Evolutionary conservation across 495 filamentous ascomycete species (phyloP).

Genomic region (Aspergillus taichungensis): DNA sequence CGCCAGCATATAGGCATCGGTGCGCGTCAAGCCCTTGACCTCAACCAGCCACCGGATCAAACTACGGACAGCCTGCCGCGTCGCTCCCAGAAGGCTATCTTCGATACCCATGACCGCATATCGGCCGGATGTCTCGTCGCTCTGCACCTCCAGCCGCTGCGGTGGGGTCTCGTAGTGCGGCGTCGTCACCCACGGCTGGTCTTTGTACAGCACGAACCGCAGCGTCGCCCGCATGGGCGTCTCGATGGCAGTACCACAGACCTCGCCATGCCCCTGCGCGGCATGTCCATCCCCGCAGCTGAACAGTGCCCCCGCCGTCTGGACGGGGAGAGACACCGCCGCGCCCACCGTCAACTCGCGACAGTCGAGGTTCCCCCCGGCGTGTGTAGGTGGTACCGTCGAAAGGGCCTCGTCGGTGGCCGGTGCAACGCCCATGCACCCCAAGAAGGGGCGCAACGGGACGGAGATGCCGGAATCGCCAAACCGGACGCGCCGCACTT

Average conservation of each 20-base stretch:
- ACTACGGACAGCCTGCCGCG: constrained; percentile 33
- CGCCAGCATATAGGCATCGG: constrained; percentile 42
- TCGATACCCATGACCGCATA: constrained; percentile 40
- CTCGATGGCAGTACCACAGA: constrained; percentile 47
- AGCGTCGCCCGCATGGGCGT: constrained; percentile 40
- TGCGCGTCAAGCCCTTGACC: constrained; percentile 33
- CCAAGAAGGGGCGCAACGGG: constrained; percentile 41
- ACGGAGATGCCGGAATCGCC: constrained; percentile 25
- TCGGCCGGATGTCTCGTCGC: constrained; percentile 24
- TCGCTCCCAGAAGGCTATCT: constrained; percentile 34
- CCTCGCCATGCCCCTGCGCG: constrained; percentile 45
- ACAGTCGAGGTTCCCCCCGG: constrained; percentile 45
- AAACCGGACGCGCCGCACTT: constrained; percentile 33
- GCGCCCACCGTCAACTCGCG: constrained; percentile 37
- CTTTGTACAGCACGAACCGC: constrained; percentile 37
- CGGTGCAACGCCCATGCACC: constrained; percentile 43
- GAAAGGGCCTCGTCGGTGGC: constrained; percentile 32
- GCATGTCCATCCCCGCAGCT: constrained; percentile 48
- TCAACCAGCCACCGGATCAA: constrained; percentile 38
- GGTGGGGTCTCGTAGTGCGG: constrained; percentile 37
- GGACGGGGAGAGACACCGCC: constrained; percentile 38
- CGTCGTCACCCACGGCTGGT: constrained; percentile 31
- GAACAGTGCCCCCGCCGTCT: constrained; percentile 41
- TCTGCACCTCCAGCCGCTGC: background rate
- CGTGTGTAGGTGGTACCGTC: constrained; percentile 42